phyloP scores from a whole-genome alignment of 148 eudicot species.

The Spergularia marina region DNA sequence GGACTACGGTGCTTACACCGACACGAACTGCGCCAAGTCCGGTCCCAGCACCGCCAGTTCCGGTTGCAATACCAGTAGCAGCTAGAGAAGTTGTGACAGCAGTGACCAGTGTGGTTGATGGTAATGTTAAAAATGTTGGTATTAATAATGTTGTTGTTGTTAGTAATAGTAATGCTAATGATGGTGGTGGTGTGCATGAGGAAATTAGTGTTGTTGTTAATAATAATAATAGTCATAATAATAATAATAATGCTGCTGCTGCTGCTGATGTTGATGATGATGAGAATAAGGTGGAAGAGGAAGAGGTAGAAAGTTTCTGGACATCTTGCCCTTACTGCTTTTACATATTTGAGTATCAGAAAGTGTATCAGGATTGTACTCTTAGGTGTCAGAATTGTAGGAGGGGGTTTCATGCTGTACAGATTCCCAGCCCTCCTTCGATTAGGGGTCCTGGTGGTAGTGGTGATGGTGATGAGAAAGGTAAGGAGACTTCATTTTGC shows the following conservation, averaged over 20 bases:
- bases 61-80: not conserved
- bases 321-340: constrained; percentile 91
- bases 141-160: not conserved
- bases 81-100: not conserved
- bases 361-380: constrained; percentile 53
- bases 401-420: constrained; percentile 75
- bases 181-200: not conserved
- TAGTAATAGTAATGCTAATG: not conserved
- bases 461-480: constrained; percentile 5
- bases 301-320: constrained; percentile 52
- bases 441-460: constrained; percentile 12
- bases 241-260: constrained; percentile 11
- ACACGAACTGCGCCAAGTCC: not conserved
- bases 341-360: constrained; percentile 63
- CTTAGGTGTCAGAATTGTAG: constrained; percentile 78
- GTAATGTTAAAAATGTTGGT: constrained; percentile 19
- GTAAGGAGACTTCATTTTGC: constrained; percentile 46
- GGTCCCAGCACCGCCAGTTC: not conserved
- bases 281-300: not conserved
- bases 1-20: not conserved
- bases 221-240: constrained; percentile 3
- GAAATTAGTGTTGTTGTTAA: not conserved
- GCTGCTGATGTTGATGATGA: constrained; percentile 6
- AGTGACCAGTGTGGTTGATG: constrained; percentile 15
- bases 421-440: constrained; percentile 55